These are phyloP conservation scores for Firmiana major DNA, from an alignment of 345 rosid species.

Conservation along the genomic window DNA sequence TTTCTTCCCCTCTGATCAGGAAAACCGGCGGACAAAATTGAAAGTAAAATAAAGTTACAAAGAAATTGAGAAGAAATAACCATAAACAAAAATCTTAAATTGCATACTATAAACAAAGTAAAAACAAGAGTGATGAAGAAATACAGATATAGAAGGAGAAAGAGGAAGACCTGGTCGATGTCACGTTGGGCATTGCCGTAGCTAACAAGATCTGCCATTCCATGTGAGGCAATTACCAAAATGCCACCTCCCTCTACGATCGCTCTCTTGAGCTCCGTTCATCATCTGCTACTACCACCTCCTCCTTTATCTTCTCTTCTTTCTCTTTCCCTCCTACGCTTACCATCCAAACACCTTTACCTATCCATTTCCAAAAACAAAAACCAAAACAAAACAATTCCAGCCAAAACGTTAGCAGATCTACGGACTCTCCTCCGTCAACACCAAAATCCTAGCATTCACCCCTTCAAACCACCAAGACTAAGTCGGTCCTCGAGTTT, in stretches of 20 bases:
- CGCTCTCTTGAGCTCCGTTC: constrained; percentile 78
- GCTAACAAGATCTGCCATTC: constrained; percentile 99
- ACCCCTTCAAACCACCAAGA: background rate
- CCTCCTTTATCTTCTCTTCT: constrained; percentile 8
- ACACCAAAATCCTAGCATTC: constrained; percentile 25
- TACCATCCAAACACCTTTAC: constrained; percentile 15
- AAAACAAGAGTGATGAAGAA: background rate
- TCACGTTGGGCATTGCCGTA: constrained; percentile 83
- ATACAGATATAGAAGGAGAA: constrained; percentile 13
- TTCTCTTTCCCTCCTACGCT: constrained; percentile 1
- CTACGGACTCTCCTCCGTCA: constrained; percentile 20
- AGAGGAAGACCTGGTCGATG: constrained; percentile 65
- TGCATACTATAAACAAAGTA: background rate
- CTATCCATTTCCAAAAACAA: background rate
- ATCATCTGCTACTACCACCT: constrained; percentile 48
- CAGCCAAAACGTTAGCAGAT: constrained; percentile 27
- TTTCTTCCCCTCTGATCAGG: background rate
- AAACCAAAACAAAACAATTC: background rate
- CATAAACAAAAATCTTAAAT: background rate
- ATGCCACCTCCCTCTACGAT: constrained; percentile 72
- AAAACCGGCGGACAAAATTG: background rate
- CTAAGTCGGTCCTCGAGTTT: background rate
- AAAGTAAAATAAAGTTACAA: background rate
- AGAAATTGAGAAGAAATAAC: background rate
- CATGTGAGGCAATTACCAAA: constrained; percentile 75